These are phyloP conservation scores for Backusella westeae DNA, from an alignment of 192 early-diverging fungal genomes.

Conservation along the genomic window DNA sequence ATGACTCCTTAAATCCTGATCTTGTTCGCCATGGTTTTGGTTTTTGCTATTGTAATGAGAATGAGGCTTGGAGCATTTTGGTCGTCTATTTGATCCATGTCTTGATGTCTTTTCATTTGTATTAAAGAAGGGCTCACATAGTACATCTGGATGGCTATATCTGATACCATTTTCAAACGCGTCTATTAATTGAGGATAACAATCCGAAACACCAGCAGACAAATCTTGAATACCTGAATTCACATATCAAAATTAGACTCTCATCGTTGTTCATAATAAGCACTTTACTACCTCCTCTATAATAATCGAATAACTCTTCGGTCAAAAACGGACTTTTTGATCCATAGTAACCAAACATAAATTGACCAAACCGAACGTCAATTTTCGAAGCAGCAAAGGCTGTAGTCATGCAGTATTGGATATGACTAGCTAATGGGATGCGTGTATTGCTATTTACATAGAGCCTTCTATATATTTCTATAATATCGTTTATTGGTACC, in stretches of 20 bases:
- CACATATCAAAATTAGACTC: slow-evolving; percentile 11
- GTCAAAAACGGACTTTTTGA: slow-evolving; percentile 71
- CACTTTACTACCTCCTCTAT: slow-evolving; percentile 57
- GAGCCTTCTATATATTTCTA: slow-evolving; percentile 56
- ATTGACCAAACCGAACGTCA: slow-evolving; percentile 52
- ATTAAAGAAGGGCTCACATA: slow-evolving; percentile 27
- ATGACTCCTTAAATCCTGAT: background rate
- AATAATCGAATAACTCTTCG: slow-evolving; percentile 69
- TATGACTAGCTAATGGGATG: slow-evolving; percentile 36
- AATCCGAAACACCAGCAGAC: slow-evolving; percentile 52
- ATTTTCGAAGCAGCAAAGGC: slow-evolving; percentile 61
- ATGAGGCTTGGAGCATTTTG: background rate
- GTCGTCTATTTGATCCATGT: background rate
- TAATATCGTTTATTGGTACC: slow-evolving; percentile 62
- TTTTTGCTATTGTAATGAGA: background rate
- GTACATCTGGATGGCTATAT: background rate
- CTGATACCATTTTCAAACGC: slow-evolving; percentile 42
- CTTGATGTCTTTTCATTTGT: background rate
- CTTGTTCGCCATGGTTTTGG: background rate
- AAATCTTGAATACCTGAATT: slow-evolving; percentile 58
- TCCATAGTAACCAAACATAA: slow-evolving; percentile 57
- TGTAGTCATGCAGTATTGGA: slow-evolving; percentile 54
- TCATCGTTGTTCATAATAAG: background rate
- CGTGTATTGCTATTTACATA: slow-evolving; percentile 34
- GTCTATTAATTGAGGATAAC: slow-evolving; percentile 47